Evolutionary conservation across 805 yeast genomes (phyloP).

Genomic region (Candida easanensis): DNA sequence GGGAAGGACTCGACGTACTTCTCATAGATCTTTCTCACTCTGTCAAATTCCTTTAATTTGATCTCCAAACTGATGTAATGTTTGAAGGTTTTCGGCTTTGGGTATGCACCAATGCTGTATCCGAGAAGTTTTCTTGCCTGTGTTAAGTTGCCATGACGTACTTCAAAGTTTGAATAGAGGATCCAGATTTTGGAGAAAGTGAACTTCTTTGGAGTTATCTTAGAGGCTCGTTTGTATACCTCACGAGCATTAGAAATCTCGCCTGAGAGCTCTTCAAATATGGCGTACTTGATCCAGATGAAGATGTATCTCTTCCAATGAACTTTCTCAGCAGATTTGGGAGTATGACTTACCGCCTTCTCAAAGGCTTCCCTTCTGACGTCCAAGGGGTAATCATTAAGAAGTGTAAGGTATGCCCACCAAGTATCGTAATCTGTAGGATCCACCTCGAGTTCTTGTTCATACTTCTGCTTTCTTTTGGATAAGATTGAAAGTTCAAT

Average conservation of each 20-base stretch:
- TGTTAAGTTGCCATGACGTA: conserved; percentile 52
- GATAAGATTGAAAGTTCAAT: conserved; percentile 50
- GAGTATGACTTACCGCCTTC: conserved; percentile 41
- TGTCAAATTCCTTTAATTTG: conserved; percentile 70
- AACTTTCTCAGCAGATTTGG: conserved; percentile 34
- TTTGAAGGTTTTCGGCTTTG: conserved; percentile 55
- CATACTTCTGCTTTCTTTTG: conserved; percentile 58
- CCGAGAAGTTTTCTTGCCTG: conserved; percentile 72
- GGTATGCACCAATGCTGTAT: conserved; percentile 62
- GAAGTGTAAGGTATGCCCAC: conserved; percentile 69
- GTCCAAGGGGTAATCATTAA: conserved; percentile 38
- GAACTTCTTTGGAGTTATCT: conserved; percentile 54
- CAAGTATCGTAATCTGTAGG: conserved; percentile 72
- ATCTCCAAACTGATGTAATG: conserved; percentile 69
- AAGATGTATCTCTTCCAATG: conserved; percentile 69
- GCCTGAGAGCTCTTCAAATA: conserved; percentile 53
- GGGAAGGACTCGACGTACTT: conserved; percentile 56
- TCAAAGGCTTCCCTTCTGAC: conserved; percentile 39
- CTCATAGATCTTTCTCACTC: conserved; percentile 72
- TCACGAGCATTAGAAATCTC: conserved; percentile 46
- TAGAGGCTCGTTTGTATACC: conserved; percentile 48
- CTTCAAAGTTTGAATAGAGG: conserved; percentile 64
- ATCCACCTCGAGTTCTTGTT: conserved; percentile 40
- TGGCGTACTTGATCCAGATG: conserved; percentile 66
- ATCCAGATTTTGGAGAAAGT: conserved; percentile 78